A percentile compares a stretch with the other conserved stretches of the same genome.
Conservation (phyloP, 345 rosid genomes). For the Kandelia obovata region DNA sequence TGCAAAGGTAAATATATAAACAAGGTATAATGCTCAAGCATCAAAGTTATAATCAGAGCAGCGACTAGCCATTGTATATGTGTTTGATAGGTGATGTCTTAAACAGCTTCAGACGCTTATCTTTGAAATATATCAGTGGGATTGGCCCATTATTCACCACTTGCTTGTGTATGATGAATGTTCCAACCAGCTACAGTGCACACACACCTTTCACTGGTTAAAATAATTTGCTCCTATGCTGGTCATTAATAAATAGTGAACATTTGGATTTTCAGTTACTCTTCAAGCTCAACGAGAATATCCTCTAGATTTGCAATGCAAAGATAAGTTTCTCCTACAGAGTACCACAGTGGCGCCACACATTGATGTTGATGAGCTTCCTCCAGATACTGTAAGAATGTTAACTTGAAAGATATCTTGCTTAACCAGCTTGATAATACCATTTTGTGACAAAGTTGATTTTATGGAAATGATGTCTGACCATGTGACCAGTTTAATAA, state of each 20-base stretch:
- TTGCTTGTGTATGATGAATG: background rate
- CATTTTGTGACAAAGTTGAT: background rate
- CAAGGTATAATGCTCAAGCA: background rate
- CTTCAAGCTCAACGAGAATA: constrained; percentile 81
- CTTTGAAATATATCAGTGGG: background rate
- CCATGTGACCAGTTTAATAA: constrained; percentile 57
- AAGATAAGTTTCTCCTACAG: constrained; percentile 93
- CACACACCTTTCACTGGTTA: background rate
- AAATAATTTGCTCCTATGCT: background rate
- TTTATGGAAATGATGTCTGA: constrained; percentile 9
- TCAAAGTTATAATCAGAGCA: background rate
- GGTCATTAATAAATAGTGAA: constrained; percentile 8
- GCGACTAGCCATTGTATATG: background rate
- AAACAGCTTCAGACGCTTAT: background rate
- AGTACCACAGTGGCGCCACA: constrained; percentile 72
- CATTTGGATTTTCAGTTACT: constrained; percentile 53
- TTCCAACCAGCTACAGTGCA: constrained; percentile 5
- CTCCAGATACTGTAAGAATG: constrained; percentile 70
- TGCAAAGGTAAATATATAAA: background rate
- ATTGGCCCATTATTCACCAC: background rate
- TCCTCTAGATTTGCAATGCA: constrained; percentile 91
- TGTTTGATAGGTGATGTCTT: background rate
- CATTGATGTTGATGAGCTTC: constrained; percentile 79
- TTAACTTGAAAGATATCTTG: constrained; percentile 9
- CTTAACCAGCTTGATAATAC: background rate